These are phyloP conservation scores for Aspergillus melleus DNA, from an alignment of 2,329 filamentous ascomycete species.

Conservation along the genomic window DNA sequence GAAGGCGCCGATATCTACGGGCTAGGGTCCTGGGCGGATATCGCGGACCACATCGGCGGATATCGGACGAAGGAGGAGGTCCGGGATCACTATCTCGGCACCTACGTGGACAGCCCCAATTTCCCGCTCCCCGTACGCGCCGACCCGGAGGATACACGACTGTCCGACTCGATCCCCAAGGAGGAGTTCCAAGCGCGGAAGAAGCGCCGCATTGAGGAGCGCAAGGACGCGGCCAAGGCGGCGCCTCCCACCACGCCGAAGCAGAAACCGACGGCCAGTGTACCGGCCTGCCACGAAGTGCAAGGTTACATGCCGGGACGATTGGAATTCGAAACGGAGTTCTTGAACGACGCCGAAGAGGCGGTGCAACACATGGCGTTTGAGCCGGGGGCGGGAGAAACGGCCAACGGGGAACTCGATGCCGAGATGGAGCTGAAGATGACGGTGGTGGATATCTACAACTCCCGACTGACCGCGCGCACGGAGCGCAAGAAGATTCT, in stretches of 20 bases:
- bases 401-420: constrained; percentile 83
- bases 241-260: constrained; percentile 82
- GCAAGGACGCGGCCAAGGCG: constrained; percentile 82
- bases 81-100: constrained; percentile 86
- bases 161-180: constrained; percentile 78
- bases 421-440: constrained; percentile 97
- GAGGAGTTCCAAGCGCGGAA: constrained; percentile 93
- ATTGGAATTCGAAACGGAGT: constrained; percentile 95
- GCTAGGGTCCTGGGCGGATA: constrained; percentile 94
- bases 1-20: constrained; percentile 97
- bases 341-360: constrained; percentile 96
- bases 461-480: constrained; percentile 82
- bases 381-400: constrained; percentile 90
- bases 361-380: constrained; percentile 98
- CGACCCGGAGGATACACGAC: constrained; percentile 74
- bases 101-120: constrained; percentile 76
- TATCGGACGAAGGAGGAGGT: constrained; percentile 95
- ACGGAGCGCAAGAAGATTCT: constrained; percentile 95
- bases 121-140: constrained; percentile 89
- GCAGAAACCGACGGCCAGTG: constrained; percentile 92
- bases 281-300: constrained; percentile 95
- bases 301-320: constrained; percentile 98
- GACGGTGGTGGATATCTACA: constrained; percentile 98
- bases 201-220: constrained; percentile 88
- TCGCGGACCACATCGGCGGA: constrained; percentile 95